Percentiles rank a stretch among this genome's conserved stretches.
phyloP scores from a whole-genome alignment of 257 asterid genomes.

The Solanum acaule region DNA sequence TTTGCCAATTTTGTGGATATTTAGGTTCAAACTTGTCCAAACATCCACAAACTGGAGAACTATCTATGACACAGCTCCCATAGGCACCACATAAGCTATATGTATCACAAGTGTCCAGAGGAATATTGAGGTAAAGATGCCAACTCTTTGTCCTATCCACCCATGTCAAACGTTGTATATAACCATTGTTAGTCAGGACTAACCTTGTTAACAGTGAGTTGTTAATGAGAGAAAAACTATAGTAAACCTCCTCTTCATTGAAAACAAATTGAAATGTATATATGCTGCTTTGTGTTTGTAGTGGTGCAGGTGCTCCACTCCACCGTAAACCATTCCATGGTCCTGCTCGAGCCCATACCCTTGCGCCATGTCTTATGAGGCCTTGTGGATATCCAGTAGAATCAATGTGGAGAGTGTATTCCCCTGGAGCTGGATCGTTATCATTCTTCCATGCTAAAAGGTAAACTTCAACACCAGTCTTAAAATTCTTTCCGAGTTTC shows the following conservation, averaged over 20 bases:
- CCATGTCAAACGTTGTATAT: background rate
- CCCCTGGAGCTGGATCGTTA: conserved; percentile 30
- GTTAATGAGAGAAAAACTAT: background rate
- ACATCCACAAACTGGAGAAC: conserved; percentile 4
- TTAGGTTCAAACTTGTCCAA: conserved; percentile 10
- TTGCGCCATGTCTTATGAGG: background rate
- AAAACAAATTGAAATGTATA: background rate
- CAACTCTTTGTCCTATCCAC: background rate
- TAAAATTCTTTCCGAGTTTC: conserved; percentile 20
- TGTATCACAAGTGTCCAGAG: background rate
- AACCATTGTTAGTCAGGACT: background rate
- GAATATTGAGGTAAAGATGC: background rate
- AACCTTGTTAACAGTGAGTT: background rate
- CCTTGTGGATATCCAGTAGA: conserved; percentile 31
- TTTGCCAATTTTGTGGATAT: conserved; percentile 7
- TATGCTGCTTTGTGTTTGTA: background rate
- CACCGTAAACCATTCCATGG: conserved; percentile 4
- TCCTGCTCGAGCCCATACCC: background rate
- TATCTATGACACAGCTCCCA: background rate
- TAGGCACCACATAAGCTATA: background rate
- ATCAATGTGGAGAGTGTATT: conserved; percentile 12
- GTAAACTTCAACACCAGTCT: conserved; percentile 6
- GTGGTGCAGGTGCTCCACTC: background rate
- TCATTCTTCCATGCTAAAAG: conserved; percentile 26
- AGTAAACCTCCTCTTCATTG: background rate